phyloP scores from a whole-genome alignment of 2,329 filamentous ascomycete genomes.

The Fusarium subglutinans region DNA sequence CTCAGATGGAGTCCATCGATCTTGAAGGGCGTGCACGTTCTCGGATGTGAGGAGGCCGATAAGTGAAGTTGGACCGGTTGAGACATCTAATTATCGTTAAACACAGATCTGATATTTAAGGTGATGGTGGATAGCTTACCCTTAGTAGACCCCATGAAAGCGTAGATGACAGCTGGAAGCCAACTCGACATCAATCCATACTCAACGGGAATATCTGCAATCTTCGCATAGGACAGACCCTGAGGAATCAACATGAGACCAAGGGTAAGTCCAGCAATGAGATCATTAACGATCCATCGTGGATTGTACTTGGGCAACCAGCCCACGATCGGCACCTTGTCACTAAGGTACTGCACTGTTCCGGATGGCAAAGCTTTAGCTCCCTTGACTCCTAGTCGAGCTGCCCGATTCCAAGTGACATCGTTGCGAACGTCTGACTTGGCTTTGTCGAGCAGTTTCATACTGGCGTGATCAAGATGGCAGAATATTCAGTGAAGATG shows the following conservation, averaged over 20 bases:
- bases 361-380: conserved; percentile 57
- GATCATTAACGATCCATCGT: conserved; percentile 69
- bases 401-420: conserved; percentile 39
- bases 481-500: background rate
- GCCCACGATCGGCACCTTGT: conserved; percentile 69
- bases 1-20: conserved; percentile 62
- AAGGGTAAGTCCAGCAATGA: conserved; percentile 69
- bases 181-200: conserved; percentile 69
- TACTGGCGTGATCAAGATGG: background rate
- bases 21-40: conserved; percentile 62
- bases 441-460: conserved; percentile 35
- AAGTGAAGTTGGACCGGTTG: conserved; percentile 71
- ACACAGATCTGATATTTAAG: background rate
- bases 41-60: conserved; percentile 71
- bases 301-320: conserved; percentile 71
- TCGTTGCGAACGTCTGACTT: conserved; percentile 33
- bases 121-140: conserved; percentile 47
- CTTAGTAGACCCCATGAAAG: conserved; percentile 70
- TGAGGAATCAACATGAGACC: conserved; percentile 70
- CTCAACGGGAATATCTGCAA: conserved; percentile 68
- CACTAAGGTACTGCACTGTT: conserved; percentile 63
- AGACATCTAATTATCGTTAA: conserved; percentile 58
- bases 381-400: conserved; percentile 29
- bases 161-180: conserved; percentile 65
- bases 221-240: conserved; percentile 69